Evolutionary conservation across 345 rosid genomes (phyloP), one percentile per base, ranked within the genome.

Genomic region (Salix brachista): DNA sequence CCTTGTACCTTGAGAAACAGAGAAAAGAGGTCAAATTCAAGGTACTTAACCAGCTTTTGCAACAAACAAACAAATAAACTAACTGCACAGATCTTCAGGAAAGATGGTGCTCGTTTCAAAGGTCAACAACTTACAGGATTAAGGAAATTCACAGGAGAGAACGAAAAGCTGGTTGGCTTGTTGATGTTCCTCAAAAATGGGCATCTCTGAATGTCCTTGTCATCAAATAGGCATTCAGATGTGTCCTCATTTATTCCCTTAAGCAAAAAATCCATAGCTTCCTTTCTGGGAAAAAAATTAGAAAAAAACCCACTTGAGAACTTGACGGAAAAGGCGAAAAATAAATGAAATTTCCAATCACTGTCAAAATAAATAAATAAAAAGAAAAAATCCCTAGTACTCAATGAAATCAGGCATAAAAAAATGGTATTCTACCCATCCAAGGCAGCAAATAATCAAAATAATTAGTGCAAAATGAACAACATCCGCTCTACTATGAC

Each of bases 151-250:
- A 82, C 50, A 17, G 92, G 78, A 21, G 92, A 86, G 80, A 91
- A 82, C 19, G 91, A 87, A 75, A 94, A 90, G 83, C 81, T 84
- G 30, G 97, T 89, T 13, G 95, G 89, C 79, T 89, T 89, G 86
- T 87, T 83, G 77, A 94, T 91, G 83, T 89, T 93, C 81, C 94
- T 90, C 64, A 93, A 72, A 83, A 93, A 93, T 36, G 98, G 97
- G 78, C 98, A 94, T 83, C 80, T 88, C 70, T 78, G 91, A 58
- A 94, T 77, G 80, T 81, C 81, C 30, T 77, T 82, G 12, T 86
- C 91, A 74, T 78, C 86, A 73, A 86, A 87, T 17, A 85, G 81
- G 56, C 90, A 88, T 26, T 84, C 85, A 70, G 85, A 84, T 58
- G 86, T 34, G 56, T 81, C 86, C 54, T 83, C 88, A 67, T 83